Evolutionary conservation across 257 asterid genomes (phyloP).

Genomic region (Solanum piurae): DNA sequence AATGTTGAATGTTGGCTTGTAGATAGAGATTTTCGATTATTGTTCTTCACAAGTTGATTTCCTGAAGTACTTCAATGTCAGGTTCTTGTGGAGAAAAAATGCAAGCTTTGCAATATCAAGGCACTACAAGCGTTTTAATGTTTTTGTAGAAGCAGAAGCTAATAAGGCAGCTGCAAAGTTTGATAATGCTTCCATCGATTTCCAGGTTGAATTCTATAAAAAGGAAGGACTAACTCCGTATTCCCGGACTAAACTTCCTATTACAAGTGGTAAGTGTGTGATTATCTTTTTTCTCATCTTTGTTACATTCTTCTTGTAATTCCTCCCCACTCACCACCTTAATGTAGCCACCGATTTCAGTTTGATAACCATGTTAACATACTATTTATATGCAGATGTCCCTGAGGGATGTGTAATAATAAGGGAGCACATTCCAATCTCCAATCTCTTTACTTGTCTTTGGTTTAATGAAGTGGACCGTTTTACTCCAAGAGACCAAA

Average conservation of each 20-base stretch:
- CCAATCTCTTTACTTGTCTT: conserved; percentile 86
- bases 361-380: not conserved
- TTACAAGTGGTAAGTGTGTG: conserved; percentile 60
- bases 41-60: not conserved
- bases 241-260: conserved; percentile 60
- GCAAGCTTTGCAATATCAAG: conserved; percentile 94
- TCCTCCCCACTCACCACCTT: not conserved
- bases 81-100: conserved; percentile 92
- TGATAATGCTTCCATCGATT: conserved; percentile 75
- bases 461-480: conserved; percentile 97
- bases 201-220: conserved; percentile 79
- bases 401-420: conserved; percentile 96
- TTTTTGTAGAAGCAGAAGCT: conserved; percentile 91
- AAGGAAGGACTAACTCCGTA: conserved; percentile 79
- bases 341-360: not conserved
- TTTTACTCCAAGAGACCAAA: conserved; percentile 89
- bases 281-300: not conserved
- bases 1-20: not conserved
- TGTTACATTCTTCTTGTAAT: not conserved
- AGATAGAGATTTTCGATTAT: not conserved
- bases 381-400: conserved; percentile 44
- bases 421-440: conserved; percentile 78
- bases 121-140: conserved; percentile 84
- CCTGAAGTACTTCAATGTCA: conserved; percentile 9
- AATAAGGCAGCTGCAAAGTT: conserved; percentile 88